Conservation (phyloP, 345 rosid genomes). For the Corchorus olitorius region DNA sequence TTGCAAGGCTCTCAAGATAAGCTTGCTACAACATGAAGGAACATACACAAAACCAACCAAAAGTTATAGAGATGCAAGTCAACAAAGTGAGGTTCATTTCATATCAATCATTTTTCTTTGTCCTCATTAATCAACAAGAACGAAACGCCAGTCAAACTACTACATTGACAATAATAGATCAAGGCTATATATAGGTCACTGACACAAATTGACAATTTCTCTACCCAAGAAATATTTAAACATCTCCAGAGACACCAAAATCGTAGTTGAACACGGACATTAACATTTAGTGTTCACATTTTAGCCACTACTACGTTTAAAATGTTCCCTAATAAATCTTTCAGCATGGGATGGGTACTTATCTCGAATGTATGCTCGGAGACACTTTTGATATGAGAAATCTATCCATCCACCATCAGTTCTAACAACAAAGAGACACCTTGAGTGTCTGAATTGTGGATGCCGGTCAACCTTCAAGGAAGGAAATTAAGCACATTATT, state of each 20-base stretch:
- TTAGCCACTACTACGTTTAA: slow-evolving; percentile 64
- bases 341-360: slow-evolving; percentile 76
- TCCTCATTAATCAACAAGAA: slow-evolving; percentile 30
- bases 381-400: slow-evolving; percentile 93
- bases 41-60: slow-evolving; percentile 21
- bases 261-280: slow-evolving; percentile 5
- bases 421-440: slow-evolving; percentile 93
- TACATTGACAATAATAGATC: slow-evolving; percentile 33
- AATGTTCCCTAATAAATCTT: slow-evolving; percentile 74
- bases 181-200: slow-evolving; percentile 19
- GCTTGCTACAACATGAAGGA: slow-evolving; percentile 13
- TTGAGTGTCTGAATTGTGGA: slow-evolving; percentile 76
- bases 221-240: not conserved
- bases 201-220: not conserved
- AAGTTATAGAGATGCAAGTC: not conserved
- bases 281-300: slow-evolving; percentile 9
- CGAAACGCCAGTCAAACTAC: slow-evolving; percentile 35
- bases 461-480: slow-evolving; percentile 80
- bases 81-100: not conserved
- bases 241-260: slow-evolving; percentile 6
- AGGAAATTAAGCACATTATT: slow-evolving; percentile 18
- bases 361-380: slow-evolving; percentile 69
- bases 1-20: slow-evolving; percentile 8
- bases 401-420: slow-evolving; percentile 94
- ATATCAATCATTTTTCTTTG: slow-evolving; percentile 40